Evolutionary conservation across 805 yeast genomes (phyloP), one percentile per base, ranked within the genome.

Genomic region (Suhomyces tanzawaensis): DNA sequence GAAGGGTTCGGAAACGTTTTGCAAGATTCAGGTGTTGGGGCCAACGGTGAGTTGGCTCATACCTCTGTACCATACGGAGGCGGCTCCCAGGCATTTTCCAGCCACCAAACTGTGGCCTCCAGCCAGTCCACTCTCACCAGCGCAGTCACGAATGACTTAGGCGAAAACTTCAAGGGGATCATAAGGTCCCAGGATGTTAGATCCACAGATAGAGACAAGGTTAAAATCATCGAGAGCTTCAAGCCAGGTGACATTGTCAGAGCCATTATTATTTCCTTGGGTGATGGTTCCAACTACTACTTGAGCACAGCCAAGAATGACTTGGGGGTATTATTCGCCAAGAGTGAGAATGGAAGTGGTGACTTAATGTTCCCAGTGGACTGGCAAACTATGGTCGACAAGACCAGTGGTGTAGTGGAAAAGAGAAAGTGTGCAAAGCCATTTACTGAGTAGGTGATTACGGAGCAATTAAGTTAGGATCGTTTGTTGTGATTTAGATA

Each of bases 381-480:
- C 62, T 93, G 98, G 97, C 90, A 88, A 62, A 85, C 88, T 9
- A 93, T 95, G 98, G 73, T 83, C 22, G 79, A 85, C 45, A 81
- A 88, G 2, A 66, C 62, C 18, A 79, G 90, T 2, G 96, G 96
- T 1, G 75, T 72, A 7, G 61, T 78, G 9, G 97, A 89, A 52
- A 69, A 70, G 49, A 74, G 99, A 42, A 93, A 93, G 60, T 87
- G 95, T 64, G 99, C 99, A 3, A 89, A 87, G 57, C 95, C 96
- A 9, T 85, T 79, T 49, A 28, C 16, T 12, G 34, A 30, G 8
- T 23, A 7, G 12, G 7, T 16, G 23, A n/a, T n/a, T n/a, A n/a
- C n/a, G n/a, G n/a, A n/a, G n/a, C n/a, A n/a, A n/a, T n/a, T n/a
- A n/a, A n/a, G n/a, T n/a, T n/a, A n/a, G n/a, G n/a, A n/a, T n/a